phyloP scores from a whole-genome alignment of 768 basidiomycete species.

The Leccinum longicurvipes region DNA sequence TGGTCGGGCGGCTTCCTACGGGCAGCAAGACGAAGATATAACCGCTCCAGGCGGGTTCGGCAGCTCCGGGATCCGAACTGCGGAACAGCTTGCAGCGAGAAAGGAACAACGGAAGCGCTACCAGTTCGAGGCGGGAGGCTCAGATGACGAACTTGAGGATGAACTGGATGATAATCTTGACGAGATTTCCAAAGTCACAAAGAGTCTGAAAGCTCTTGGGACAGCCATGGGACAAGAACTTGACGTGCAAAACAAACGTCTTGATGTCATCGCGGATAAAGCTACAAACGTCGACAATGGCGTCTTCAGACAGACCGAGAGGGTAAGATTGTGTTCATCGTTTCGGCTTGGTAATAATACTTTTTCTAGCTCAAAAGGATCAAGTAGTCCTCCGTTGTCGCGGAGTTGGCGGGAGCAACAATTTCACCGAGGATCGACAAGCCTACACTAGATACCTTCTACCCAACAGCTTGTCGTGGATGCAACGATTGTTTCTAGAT shows the following conservation, averaged over 20 bases:
- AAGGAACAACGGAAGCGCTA: slow-evolving; percentile 78
- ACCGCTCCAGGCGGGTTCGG: slow-evolving; percentile 34
- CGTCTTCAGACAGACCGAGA: slow-evolving; percentile 79
- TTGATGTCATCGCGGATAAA: slow-evolving; percentile 77
- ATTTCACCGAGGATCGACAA: not conserved
- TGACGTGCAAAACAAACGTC: slow-evolving; percentile 77
- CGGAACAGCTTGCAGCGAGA: slow-evolving; percentile 49
- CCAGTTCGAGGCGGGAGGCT: slow-evolving; percentile 88
- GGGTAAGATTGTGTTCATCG: slow-evolving; percentile 45
- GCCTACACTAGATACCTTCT: slow-evolving; percentile 19
- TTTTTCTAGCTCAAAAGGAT: slow-evolving; percentile 55
- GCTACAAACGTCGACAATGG: slow-evolving; percentile 69
- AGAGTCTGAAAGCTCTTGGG: slow-evolving; percentile 74
- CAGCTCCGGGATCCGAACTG: slow-evolving; percentile 41
- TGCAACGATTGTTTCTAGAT: not conserved
- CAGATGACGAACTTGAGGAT: slow-evolving; percentile 93
- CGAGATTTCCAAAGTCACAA: slow-evolving; percentile 76
- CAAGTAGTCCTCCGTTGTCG: slow-evolving; percentile 35
- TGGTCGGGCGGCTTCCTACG: slow-evolving; percentile 68
- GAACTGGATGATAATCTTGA: slow-evolving; percentile 90
- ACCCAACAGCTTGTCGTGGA: not conserved
- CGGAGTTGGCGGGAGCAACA: not conserved
- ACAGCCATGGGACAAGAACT: slow-evolving; percentile 86
- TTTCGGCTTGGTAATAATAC: slow-evolving; percentile 7
- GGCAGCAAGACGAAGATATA: slow-evolving; percentile 47